These are phyloP conservation scores for Penicillium sp. DNA, from an alignment of 2,329 filamentous ascomycete genomes.

Conservation along the genomic window DNA sequence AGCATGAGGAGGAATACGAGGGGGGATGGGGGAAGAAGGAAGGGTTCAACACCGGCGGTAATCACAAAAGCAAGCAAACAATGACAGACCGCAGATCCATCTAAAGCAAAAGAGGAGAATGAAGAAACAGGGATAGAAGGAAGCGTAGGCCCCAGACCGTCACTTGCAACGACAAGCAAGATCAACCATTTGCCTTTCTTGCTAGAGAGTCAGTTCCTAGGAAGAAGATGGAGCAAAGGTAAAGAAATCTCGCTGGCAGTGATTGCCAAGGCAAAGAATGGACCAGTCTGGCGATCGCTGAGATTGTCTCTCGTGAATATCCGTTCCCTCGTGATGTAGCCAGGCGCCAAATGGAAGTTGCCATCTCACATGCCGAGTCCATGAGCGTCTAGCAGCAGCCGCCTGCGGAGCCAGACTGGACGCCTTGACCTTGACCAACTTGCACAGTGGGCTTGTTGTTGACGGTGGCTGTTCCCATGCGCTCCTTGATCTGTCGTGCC, in stretches of 20 bases:
- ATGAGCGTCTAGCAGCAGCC: constrained; percentile 73
- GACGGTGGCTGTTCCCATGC: constrained; percentile 94
- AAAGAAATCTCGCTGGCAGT: no score
- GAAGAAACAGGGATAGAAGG: constrained; percentile 18
- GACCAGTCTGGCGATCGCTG: constrained; percentile 9
- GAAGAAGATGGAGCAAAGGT: no score
- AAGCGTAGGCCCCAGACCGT: constrained; percentile 3
- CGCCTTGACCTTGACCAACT: constrained; percentile 89
- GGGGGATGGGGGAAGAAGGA: no score
- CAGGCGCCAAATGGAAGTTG: constrained; percentile 23
- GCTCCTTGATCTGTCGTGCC: constrained; percentile 99
- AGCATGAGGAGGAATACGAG: no score
- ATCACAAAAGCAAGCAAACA: constrained; percentile 26
- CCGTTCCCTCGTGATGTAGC: constrained; percentile 19
- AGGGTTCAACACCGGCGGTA: constrained; percentile 17
- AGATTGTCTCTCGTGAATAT: constrained; percentile 15
- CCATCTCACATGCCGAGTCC: constrained; percentile 10
- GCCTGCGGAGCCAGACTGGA: constrained; percentile 76
- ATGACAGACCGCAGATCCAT: constrained; percentile 26
- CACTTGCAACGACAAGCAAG: constrained; percentile 9
- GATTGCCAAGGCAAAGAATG: neutral
- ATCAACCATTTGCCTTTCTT: constrained; percentile 5
- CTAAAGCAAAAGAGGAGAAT: constrained; percentile 30
- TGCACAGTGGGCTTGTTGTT: constrained; percentile 99
- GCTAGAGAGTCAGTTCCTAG: no score